Conservation (phyloP, 139 green algal genomes). For the Chlorella sp. region DNA sequence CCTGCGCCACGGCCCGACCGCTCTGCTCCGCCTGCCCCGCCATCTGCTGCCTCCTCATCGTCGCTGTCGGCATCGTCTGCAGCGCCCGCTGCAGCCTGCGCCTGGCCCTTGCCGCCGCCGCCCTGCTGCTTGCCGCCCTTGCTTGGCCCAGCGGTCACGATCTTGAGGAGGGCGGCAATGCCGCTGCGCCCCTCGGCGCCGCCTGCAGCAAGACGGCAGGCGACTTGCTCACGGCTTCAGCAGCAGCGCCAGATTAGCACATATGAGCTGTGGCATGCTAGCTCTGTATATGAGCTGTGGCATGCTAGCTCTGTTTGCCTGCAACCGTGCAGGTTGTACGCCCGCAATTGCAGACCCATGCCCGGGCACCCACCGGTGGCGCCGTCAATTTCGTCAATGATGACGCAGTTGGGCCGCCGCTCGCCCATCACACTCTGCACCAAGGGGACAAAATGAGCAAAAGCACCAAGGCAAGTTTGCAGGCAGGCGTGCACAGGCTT, state of each 20-base stretch:
- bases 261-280: not conserved
- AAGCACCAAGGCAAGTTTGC: not conserved
- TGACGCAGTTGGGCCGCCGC: conserved; percentile 84
- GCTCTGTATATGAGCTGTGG: no score
- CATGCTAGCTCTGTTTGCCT: no score
- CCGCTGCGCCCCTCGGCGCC: conserved; percentile 79
- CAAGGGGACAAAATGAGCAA: not conserved
- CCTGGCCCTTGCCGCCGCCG: not conserved
- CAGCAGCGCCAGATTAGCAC: not conserved
- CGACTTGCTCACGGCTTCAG: not conserved
- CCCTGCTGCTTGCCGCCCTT: not conserved
- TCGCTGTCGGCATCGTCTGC: no score
- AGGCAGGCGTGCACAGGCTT: no score
- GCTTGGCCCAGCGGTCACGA: conserved; percentile 53
- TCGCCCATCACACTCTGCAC: conserved; percentile 50
- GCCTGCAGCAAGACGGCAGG: conserved; percentile 36
- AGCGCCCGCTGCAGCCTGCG: no score
- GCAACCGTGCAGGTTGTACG: no score
- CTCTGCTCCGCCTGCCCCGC: not conserved
- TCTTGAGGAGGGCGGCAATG: conserved; percentile 82
- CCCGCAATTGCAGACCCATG: no score
- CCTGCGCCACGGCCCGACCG: no score
- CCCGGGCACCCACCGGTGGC: conserved; percentile 43
- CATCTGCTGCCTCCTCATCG: no score
- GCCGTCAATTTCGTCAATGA: conserved; percentile 98